Evolutionary conservation across 345 rosid species (phyloP).

Genomic region (Toxicodendron radicans): DNA sequence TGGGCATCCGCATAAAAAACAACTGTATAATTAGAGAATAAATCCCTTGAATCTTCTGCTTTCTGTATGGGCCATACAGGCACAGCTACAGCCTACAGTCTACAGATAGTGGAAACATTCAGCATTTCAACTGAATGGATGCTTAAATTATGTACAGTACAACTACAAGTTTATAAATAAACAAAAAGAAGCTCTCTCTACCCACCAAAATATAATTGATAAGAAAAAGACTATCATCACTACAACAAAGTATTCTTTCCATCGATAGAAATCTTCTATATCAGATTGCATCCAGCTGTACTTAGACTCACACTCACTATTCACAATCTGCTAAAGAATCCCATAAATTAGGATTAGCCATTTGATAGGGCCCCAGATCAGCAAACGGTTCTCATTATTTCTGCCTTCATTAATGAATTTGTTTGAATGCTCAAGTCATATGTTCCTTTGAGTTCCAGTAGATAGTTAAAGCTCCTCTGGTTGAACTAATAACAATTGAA

Average conservation of each 20-base stretch:
- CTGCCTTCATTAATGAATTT: no score
- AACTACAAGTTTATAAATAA: neutral
- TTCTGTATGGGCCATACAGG: neutral
- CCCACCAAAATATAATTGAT: neutral
- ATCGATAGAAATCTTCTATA: neutral
- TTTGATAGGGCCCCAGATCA: neutral
- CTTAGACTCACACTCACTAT: neutral
- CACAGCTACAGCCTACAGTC: no score
- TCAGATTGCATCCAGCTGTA: conserved; percentile 7
- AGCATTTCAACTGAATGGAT: neutral
- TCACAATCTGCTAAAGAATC: no score
- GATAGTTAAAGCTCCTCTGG: no score
- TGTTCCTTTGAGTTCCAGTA: no score
- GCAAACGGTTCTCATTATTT: no score
- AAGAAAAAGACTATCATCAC: conserved; percentile 9
- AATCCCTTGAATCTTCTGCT: neutral
- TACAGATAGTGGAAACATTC: neutral
- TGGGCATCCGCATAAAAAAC: no score
- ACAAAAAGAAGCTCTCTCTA: neutral
- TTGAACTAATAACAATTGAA: no score
- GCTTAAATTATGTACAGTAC: neutral
- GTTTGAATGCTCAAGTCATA: no score
- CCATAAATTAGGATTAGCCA: neutral
- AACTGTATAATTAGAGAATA: neutral
- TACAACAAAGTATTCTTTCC: neutral